These are phyloP conservation scores for Metschnikowia santaceciliae DNA, from an alignment of 805 yeast species.

Conservation along the genomic window DNA sequence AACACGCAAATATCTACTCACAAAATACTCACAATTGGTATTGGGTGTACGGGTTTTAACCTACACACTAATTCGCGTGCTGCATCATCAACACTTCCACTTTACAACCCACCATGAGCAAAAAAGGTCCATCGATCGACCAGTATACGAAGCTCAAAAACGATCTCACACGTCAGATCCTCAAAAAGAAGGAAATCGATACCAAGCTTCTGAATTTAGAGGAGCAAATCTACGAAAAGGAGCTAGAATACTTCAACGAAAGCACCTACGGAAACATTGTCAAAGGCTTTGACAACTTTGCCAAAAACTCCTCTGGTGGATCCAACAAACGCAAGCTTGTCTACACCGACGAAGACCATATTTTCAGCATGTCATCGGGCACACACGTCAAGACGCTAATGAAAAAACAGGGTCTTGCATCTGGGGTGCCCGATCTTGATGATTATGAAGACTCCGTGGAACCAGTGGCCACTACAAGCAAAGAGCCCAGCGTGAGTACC, in stretches of 20 bases:
- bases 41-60: neutral
- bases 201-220: conserved; percentile 60
- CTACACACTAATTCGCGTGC: neutral
- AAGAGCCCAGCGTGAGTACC: conserved; percentile 12
- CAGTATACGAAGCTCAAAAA: conserved; percentile 67
- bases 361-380: conserved; percentile 73
- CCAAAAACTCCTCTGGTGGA: conserved; percentile 41
- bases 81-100: neutral
- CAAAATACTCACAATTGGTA: too few species aligned
- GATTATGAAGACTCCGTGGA: conserved; percentile 21
- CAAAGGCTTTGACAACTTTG: conserved; percentile 84
- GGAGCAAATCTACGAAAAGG: conserved; percentile 75
- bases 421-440: conserved; percentile 20
- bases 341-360: conserved; percentile 71
- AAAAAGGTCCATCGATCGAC: conserved; percentile 23
- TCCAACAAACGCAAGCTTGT: conserved; percentile 46
- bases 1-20: too few species aligned
- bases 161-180: conserved; percentile 60
- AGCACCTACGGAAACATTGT: conserved; percentile 75
- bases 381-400: conserved; percentile 57
- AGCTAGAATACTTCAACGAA: conserved; percentile 71
- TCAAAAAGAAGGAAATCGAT: conserved; percentile 62
- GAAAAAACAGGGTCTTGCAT: conserved; percentile 41
- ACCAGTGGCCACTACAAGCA: conserved; percentile 9
- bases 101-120: conserved; percentile 11